Percentiles rank a stretch among this genome's conserved stretches.
phyloP scores from a whole-genome alignment of 495 filamentous ascomycete species.

The Wilcoxina mikolae region DNA sequence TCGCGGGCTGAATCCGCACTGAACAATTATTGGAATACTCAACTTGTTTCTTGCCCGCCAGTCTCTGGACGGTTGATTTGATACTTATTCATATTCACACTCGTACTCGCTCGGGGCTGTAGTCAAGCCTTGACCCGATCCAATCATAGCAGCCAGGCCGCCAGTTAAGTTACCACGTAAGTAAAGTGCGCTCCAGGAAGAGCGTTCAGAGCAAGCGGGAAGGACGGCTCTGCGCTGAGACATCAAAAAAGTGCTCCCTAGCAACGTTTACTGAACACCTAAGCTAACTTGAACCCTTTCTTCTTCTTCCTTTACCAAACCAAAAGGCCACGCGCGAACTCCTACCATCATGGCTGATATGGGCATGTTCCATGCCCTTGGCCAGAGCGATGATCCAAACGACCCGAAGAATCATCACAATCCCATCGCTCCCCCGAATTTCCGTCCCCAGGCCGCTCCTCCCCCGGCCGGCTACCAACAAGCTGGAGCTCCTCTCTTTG shows the following conservation, averaged over 20 bases:
- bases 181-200: no score
- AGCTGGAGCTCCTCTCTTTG: slow-evolving; percentile 8
- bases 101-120: neutral
- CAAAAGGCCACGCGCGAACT: slow-evolving; percentile 24
- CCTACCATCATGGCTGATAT: slow-evolving; percentile 53
- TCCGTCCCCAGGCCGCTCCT: slow-evolving; percentile 29
- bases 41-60: no score
- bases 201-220: no score
- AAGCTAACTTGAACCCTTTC: neutral
- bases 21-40: neutral
- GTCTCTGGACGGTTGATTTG: no score
- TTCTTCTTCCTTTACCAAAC: neutral
- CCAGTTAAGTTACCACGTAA: slow-evolving; percentile 1
- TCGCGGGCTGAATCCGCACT: no score
- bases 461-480: slow-evolving; percentile 49
- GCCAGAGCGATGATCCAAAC: slow-evolving; percentile 31
- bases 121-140: neutral
- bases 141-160: no score
- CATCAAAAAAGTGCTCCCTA: no score
- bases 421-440: slow-evolving; percentile 7
- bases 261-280: no score
- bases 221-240: no score
- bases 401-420: slow-evolving; percentile 24
- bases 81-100: neutral
- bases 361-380: slow-evolving; percentile 61